Percentiles rank a stretch among this genome's conserved stretches.
These are phyloP conservation scores for Fagopyrum homotropicum DNA, from an alignment of 148 eudicot genomes.

Conservation along the genomic window DNA sequence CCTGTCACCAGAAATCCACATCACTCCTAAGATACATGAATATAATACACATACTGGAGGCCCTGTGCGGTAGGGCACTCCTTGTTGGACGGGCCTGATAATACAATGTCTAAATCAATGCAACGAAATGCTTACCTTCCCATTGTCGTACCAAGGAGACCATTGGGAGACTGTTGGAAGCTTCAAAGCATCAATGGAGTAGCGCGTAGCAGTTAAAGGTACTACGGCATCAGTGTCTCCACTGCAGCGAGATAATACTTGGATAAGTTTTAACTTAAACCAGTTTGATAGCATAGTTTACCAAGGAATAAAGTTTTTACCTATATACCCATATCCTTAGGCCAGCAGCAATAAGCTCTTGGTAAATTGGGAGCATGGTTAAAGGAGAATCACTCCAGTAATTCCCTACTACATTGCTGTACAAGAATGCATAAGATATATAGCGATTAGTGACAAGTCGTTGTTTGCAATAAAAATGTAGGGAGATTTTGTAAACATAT, in stretches of 20 bases:
- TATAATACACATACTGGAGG: too few relatives aligned
- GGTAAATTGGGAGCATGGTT: constrained; percentile 91
- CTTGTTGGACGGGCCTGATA: too few relatives aligned
- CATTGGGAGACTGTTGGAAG: constrained; percentile 67
- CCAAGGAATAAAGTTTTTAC: constrained; percentile 22
- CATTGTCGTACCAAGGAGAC: constrained; percentile 85
- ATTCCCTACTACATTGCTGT: constrained; percentile 69
- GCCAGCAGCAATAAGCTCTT: constrained; percentile 77
- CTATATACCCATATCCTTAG: constrained; percentile 87
- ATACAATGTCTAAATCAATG: background rate
- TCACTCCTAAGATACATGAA: background rate
- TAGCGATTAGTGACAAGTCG: background rate
- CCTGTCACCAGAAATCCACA: constrained; percentile 29
- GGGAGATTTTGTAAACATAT: background rate
- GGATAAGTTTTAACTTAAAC: background rate
- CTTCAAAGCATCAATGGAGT: constrained; percentile 74
- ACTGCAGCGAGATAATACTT: constrained; percentile 23
- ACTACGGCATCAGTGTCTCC: constrained; percentile 88
- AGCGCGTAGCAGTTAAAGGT: constrained; percentile 90
- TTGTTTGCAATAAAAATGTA: background rate
- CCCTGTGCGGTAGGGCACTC: too few relatives aligned
- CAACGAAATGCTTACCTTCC: constrained; percentile 45
- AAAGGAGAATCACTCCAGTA: constrained; percentile 87
- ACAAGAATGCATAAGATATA: constrained; percentile 3
- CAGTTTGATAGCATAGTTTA: background rate